These are phyloP conservation scores for Diplodia scrobiculata DNA, from an alignment of 2,329 filamentous ascomycete species.

Conservation along the genomic window DNA sequence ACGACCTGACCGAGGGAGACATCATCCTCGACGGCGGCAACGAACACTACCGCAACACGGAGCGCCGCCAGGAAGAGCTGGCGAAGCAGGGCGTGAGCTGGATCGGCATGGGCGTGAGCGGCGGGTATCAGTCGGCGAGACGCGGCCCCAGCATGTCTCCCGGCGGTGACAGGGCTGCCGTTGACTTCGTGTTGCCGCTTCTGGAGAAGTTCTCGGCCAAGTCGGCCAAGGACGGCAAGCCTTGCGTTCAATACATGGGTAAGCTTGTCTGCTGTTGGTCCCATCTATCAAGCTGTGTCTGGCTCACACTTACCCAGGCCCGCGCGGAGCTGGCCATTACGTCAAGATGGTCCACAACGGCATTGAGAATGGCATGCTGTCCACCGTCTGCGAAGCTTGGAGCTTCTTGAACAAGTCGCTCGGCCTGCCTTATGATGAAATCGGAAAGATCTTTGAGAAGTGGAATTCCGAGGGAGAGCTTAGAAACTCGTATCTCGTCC, in stretches of 20 bases:
- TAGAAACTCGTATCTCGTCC: constrained; percentile 55
- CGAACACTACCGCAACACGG: constrained; percentile 59
- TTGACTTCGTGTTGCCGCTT: constrained; percentile 57
- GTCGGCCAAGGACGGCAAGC: constrained; percentile 50
- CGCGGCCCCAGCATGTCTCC: constrained; percentile 61
- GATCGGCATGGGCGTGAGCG: constrained; percentile 61
- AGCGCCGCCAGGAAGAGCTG: constrained; percentile 56
- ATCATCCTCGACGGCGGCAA: constrained; percentile 63
- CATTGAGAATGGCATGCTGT: constrained; percentile 64
- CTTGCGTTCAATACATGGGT: constrained; percentile 57
- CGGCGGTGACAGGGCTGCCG: constrained; percentile 53
- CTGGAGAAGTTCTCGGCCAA: constrained; percentile 57
- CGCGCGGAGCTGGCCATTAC: constrained; percentile 60
- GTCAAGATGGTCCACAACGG: constrained; percentile 67
- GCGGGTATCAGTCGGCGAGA: constrained; percentile 53
- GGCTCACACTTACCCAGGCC: constrained; percentile 25
- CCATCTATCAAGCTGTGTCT: background rate
- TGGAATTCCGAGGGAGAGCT: constrained; percentile 58
- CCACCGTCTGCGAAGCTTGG: constrained; percentile 60
- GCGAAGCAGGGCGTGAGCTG: constrained; percentile 55
- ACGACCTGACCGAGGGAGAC: constrained; percentile 55
- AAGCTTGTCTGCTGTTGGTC: background rate
- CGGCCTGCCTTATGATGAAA: constrained; percentile 54
- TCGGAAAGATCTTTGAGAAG: constrained; percentile 55
- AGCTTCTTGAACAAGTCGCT: constrained; percentile 55